Evolutionary conservation across 106 monocot species (phyloP).

Genomic region (Dendrobium catenatum): DNA sequence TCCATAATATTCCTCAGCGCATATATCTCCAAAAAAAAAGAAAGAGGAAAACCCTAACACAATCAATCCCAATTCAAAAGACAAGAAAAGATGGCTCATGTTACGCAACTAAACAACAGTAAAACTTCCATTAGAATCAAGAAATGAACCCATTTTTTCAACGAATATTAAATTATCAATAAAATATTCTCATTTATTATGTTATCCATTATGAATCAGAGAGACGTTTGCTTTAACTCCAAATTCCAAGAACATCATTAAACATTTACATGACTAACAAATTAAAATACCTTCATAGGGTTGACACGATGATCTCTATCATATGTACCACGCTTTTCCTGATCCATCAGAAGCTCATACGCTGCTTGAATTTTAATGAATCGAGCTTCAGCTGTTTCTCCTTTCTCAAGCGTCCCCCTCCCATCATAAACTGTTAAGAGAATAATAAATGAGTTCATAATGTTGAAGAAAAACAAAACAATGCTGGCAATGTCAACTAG

Average conservation of each 20-base stretch:
- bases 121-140: neutral
- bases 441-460: neutral
- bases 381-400: slow-evolving; percentile 90
- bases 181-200: neutral
- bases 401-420: slow-evolving; percentile 83
- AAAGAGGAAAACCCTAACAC: neutral
- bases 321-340: slow-evolving; percentile 54
- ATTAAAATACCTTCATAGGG: slow-evolving; percentile 71
- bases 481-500: too few relatives aligned
- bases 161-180: neutral
- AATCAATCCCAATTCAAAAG: neutral
- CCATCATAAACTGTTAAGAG: slow-evolving; percentile 73
- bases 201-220: neutral
- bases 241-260: neutral
- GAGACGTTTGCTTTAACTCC: neutral
- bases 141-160: neutral
- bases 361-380: slow-evolving; percentile 99
- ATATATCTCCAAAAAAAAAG: too few relatives aligned
- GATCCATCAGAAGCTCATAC: slow-evolving; percentile 89
- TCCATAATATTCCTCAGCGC: too few relatives aligned
- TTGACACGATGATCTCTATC: slow-evolving; percentile 79
- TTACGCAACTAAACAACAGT: neutral
- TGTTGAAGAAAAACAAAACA: too few relatives aligned
- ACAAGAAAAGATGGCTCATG: neutral
- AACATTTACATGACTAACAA: neutral